A percentile compares a stretch with the other conserved stretches of the same genome.
Conservation (phyloP, 2,329 filamentous ascomycete genomes). For the Sphaerulina musiva region DNA sequence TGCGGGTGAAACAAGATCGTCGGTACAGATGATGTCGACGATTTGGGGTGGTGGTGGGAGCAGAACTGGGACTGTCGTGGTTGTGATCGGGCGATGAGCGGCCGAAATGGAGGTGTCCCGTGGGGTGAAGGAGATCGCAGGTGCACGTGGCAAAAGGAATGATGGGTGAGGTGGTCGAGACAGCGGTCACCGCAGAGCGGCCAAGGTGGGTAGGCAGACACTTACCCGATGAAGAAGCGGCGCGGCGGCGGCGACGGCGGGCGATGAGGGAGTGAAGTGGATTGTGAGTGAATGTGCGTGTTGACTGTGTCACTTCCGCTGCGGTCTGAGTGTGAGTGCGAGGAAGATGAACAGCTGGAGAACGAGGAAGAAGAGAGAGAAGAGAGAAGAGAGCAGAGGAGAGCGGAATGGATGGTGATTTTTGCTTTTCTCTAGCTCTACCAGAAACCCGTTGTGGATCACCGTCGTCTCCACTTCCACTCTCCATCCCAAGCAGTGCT, state of each 20-base stretch:
- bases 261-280: neutral
- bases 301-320: neutral
- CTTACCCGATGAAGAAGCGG: slow-evolving; percentile 3
- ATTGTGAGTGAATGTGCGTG: neutral
- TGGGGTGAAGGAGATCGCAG: slow-evolving; percentile 4
- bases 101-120: slow-evolving; percentile 6
- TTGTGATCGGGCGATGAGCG: slow-evolving; percentile 9
- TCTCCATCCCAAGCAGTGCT: neutral
- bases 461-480: slow-evolving; percentile 7
- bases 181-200: neutral
- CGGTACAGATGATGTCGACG: slow-evolving; percentile 17
- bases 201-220: neutral
- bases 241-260: neutral
- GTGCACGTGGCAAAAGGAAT: slow-evolving; percentile 9
- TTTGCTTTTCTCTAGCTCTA: slow-evolving; percentile 3
- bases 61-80: slow-evolving; percentile 6
- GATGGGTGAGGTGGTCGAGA: neutral
- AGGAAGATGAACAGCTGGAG: neutral
- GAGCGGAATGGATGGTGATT: slow-evolving; percentile 1
- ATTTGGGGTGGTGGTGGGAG: slow-evolving; percentile 8
- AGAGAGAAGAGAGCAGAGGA: neutral
- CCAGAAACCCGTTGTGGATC: slow-evolving; percentile 6
- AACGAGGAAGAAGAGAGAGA: neutral
- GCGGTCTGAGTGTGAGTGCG: neutral
- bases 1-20: slow-evolving; percentile 15